Conservation (phyloP, 805 yeast genomes). For the Yarrowia yakushimensis region DNA sequence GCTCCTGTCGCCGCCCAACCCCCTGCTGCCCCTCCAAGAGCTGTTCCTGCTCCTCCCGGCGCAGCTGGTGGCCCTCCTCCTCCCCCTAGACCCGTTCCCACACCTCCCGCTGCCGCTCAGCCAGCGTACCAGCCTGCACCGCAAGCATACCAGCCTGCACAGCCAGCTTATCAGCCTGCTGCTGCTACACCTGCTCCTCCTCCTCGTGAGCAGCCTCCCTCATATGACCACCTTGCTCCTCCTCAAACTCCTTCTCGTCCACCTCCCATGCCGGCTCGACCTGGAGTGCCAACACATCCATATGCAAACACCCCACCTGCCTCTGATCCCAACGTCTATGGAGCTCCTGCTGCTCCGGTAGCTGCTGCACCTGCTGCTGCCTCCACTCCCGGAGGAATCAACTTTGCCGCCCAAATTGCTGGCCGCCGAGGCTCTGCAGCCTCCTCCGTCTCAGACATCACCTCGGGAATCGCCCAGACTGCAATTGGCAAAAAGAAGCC, state of each 20-base stretch:
- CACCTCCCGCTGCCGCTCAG: background rate
- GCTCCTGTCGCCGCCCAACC: constrained; percentile 10
- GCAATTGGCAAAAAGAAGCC: constrained; percentile 28
- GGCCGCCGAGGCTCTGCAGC: constrained; percentile 26
- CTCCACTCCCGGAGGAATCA: constrained; percentile 37
- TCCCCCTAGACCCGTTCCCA: constrained; percentile 24
- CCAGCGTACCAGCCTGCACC: constrained; percentile 5
- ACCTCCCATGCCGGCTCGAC: constrained; percentile 5
- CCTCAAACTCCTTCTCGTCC: constrained; percentile 9
- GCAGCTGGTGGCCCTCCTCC: constrained; percentile 18
- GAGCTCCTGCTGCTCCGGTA: background rate
- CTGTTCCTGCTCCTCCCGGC: background rate
- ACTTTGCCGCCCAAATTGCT: constrained; percentile 33
- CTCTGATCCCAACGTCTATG: background rate
- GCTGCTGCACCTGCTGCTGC: constrained; percentile 20
- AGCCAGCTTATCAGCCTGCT: constrained; percentile 4
- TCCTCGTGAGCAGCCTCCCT: constrained; percentile 15
- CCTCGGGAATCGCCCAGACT: constrained; percentile 27
- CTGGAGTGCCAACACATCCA: background rate
- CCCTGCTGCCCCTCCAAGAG: constrained; percentile 19
- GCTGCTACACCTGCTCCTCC: constrained; percentile 19
- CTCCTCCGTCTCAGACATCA: constrained; percentile 25
- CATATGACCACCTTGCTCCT: background rate
- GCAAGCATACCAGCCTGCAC: background rate
- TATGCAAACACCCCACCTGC: background rate